Percentiles rank a stretch among this genome's conserved stretches.
Evolutionary conservation across 108 stramenopile genomes (phyloP).

Genomic region (Schizochytrium sp.): DNA sequence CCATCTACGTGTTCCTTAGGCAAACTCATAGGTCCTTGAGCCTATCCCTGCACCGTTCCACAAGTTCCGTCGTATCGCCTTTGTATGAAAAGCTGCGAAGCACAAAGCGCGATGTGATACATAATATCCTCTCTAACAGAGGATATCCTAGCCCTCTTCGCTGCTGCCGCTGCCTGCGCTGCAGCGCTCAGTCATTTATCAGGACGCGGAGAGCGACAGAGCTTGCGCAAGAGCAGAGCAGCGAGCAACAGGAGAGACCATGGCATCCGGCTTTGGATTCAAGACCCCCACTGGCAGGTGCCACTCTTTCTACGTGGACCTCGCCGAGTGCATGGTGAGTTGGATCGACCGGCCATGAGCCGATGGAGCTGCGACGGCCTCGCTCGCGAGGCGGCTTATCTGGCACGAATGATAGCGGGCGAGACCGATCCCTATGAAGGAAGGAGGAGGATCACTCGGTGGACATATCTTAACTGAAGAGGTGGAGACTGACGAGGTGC

Average conservation of each 20-base stretch:
- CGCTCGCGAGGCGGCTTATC: too few species aligned
- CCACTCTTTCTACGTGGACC: constrained; percentile 39
- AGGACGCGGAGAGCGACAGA: background rate
- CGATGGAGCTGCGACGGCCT: too few species aligned
- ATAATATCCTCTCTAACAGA: too few species aligned
- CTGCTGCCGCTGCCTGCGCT: background rate
- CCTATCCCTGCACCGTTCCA: too few species aligned
- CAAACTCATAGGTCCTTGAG: too few species aligned
- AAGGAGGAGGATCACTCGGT: background rate
- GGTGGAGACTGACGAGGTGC: background rate
- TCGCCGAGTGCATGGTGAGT: constrained; percentile 47
- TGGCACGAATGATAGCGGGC: too few species aligned
- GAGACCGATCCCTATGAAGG: too few species aligned
- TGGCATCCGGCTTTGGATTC: constrained; percentile 53
- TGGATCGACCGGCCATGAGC: too few species aligned
- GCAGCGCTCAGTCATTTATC: background rate
- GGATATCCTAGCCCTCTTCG: background rate
- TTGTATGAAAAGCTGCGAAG: too few species aligned
- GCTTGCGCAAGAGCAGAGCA: background rate
- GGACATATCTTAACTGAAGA: background rate
- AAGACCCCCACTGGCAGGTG: constrained; percentile 23
- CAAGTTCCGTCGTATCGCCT: too few species aligned
- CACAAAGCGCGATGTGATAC: too few species aligned
- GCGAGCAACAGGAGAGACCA: background rate
- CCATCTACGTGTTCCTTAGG: too few species aligned